Base-by-base conservation (phyloP, 2,329 filamentous ascomycete genomes). In the Diaporthe humulicola region DNA sequence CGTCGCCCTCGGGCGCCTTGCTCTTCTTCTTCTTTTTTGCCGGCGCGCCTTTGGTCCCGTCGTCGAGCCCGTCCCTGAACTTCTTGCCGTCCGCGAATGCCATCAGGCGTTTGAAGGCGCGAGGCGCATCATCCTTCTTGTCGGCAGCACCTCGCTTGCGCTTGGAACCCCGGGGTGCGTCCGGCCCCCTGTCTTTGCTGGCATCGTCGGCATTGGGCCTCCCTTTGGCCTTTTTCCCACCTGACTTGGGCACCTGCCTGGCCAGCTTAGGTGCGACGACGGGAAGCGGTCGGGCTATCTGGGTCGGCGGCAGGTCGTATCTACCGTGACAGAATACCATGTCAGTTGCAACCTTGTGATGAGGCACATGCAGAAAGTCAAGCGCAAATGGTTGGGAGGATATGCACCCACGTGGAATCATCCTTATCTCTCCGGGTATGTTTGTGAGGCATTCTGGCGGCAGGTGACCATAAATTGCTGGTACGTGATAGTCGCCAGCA, bases 21-120 rank as follows among this genome's bases (percentile, higher is more conserved):
- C 81, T 71, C 67, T 73, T 75, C 40, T 79, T 80, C 71, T 81
- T 83, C 42, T 80, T 82, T 73, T 82, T 82, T 7, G 78, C 73
- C 14, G 76, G 73, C 50, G 57, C 66, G 81, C 79, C 52, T 71
- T 76, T 61, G 74, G 70, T 58, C n/a, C 94, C 94, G 77, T 97
- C 90, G 81, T 98, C 93, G 12, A 97, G 86, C 9, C 93, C 92
- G 14, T 88, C 90, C 7, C 88, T 88, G 14, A 88, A 83, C 75
- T 88, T 90, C 80, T 91, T 92, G n/a, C 90, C 88, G 22, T 87
- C 84, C 54, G 93, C 90, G 78, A 92, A 90, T 45, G 94, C 91
- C 94, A 98, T 97, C 76, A 98, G 86, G 17, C 95, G 92, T 76
- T 91, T 91, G 84, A 99, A 99, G 1, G 94, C 95, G 78, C 95